Conservation (phyloP, 495 filamentous ascomycete genomes). For the Talaromyces adpressus region DNA sequence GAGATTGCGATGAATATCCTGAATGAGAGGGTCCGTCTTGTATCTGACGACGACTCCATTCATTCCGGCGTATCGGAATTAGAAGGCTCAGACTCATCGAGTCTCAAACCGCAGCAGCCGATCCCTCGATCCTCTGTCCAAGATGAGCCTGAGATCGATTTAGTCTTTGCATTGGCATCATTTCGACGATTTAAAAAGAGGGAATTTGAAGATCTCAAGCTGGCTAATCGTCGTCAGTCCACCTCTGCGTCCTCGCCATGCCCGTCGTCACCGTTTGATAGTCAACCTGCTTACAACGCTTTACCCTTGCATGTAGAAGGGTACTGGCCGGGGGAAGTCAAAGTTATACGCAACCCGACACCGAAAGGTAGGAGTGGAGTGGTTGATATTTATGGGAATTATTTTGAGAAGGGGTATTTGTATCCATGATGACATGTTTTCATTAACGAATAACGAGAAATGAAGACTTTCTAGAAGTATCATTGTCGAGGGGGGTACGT, state of each 20-base stretch:
- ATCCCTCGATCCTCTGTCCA: background rate
- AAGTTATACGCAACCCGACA: conserved; percentile 38
- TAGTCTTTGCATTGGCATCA: conserved; percentile 40
- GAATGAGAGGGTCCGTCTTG: conserved; percentile 35
- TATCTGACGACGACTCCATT: conserved; percentile 24
- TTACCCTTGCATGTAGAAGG: conserved; percentile 33
- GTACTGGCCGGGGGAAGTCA: conserved; percentile 49
- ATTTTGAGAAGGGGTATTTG: conserved; percentile 46
- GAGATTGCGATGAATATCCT: conserved; percentile 32
- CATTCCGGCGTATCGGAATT: conserved; percentile 15
- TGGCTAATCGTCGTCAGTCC: background rate
- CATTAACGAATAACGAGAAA: background rate
- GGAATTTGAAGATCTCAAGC: conserved; percentile 32
- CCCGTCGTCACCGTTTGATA: conserved; percentile 13
- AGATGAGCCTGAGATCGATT: conserved; percentile 28
- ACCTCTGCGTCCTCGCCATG: background rate
- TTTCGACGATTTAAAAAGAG: conserved; percentile 40
- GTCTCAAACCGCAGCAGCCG: background rate
- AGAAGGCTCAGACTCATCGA: conserved; percentile 2
- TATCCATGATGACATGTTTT: conserved; percentile 31
- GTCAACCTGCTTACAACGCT: conserved; percentile 12
- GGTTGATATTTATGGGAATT: conserved; percentile 48
- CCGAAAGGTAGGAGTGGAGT: conserved; percentile 35
- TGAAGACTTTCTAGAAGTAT: background rate
- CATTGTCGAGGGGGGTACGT: background rate